Evolutionary conservation across 2,329 filamentous ascomycete species (phyloP).

Genomic region (Lasiodiplodia citricola): DNA sequence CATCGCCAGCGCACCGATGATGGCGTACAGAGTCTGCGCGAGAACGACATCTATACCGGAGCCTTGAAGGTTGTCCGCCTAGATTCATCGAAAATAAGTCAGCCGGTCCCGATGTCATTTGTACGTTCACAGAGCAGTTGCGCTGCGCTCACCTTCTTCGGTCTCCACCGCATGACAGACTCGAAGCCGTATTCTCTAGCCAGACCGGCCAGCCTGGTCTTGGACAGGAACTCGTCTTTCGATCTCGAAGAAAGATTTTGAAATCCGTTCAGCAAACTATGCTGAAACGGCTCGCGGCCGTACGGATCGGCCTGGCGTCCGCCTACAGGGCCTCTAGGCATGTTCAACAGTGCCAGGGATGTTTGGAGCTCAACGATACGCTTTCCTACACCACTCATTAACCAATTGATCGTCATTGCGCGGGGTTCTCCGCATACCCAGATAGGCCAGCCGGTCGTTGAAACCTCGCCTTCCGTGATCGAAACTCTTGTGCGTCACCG

Average conservation of each 20-base stretch:
- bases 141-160: constrained; percentile 68
- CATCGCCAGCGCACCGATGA: constrained; percentile 87
- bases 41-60: constrained; percentile 80
- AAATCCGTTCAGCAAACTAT: constrained; percentile 74
- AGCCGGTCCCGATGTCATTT: neutral
- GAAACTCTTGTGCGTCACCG: constrained; percentile 97
- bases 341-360: constrained; percentile 65
- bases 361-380: constrained; percentile 68
- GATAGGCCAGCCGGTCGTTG: constrained; percentile 89
- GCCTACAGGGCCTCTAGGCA: constrained; percentile 39
- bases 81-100: neutral
- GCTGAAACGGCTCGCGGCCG: constrained; percentile 69
- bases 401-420: neutral
- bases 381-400: constrained; percentile 57
- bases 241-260: constrained; percentile 70
- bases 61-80: constrained; percentile 69
- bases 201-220: constrained; percentile 69
- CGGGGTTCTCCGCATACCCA: constrained; percentile 63
- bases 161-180: constrained; percentile 86
- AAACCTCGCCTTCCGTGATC: constrained; percentile 93
- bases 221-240: constrained; percentile 67
- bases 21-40: constrained; percentile 78
- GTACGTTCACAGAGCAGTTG: neutral
- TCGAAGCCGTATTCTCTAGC: constrained; percentile 73
- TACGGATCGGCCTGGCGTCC: constrained; percentile 34